Base-by-base conservation (phyloP, 139 green algal genomes). In the Tetraselmis chui region DNA sequence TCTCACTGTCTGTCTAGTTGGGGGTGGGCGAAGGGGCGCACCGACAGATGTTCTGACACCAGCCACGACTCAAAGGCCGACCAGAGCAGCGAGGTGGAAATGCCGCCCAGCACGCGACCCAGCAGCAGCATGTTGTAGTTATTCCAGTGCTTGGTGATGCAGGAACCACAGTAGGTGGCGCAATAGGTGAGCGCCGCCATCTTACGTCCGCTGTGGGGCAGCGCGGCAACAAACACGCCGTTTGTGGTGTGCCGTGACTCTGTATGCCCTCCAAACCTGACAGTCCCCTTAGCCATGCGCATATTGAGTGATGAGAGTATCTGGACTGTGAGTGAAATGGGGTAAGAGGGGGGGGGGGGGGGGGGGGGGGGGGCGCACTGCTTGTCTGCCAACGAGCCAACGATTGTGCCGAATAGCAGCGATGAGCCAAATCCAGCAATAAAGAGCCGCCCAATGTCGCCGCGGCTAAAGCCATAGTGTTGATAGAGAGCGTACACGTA, bases 401-500 rank as follows among this genome's bases (percentile, higher is more conserved):
- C 96, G 0, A 99, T 85, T 1, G 96, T 99, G 75, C 96, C 96
- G 83, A 99, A 98, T 22, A 99, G 86, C 93, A 98, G 96, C 32
- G 93, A 98, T 0, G 92, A 96, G 1, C 95, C 96, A 87, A 99
- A 99, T 27, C 96, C 96, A 28, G 96, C 96, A 76, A 99, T 98
- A 91, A 99, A 99, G 0, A 99, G 91, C 18, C 92, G 89, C 2
- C 96, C 96, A 77, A 99, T 99, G 80, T 97, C 93, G 5, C 84
- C 92, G 77, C 76, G 82, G 75, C 83, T 84, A 77, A 93, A 98
- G n/a, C 93, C 94, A 77, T 99, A 99, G 85, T 97, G 89, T 85
- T 97, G 85, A 77, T 99, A 99, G 80, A 99, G 88, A 1, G 94
- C 94, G 82, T 99, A 99, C 25, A 99, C 95, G 86, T 99, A 98